These are phyloP conservation scores for Cladosporium sp. DNA, from an alignment of 2,329 filamentous ascomycete species.

Conservation along the genomic window DNA sequence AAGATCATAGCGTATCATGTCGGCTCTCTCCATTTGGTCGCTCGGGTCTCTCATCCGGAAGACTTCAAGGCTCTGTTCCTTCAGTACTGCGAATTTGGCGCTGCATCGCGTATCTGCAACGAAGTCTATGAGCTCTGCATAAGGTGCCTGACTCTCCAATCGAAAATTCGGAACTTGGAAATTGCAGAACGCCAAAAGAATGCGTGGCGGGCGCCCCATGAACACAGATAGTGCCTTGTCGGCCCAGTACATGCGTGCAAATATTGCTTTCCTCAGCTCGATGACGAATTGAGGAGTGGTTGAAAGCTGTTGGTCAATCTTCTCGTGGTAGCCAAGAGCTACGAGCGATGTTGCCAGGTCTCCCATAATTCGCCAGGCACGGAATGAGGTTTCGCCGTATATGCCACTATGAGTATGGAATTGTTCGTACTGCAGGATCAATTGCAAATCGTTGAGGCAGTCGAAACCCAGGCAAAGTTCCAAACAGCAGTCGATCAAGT, in stretches of 20 bases:
- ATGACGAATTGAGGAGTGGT: constrained; percentile 42
- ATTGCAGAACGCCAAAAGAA: constrained; percentile 46
- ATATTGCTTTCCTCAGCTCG: constrained; percentile 43
- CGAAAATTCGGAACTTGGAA: constrained; percentile 29
- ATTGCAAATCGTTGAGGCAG: constrained; percentile 48
- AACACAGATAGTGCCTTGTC: constrained; percentile 53
- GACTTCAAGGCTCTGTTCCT: constrained; percentile 39
- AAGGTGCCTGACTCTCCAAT: neutral
- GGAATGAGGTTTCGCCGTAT: constrained; percentile 43
- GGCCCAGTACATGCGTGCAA: constrained; percentile 46
- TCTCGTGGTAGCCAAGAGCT: constrained; percentile 51
- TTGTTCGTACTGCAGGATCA: constrained; percentile 50
- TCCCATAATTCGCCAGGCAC: constrained; percentile 50
- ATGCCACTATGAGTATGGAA: constrained; percentile 49
- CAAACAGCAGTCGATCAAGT: constrained; percentile 35
- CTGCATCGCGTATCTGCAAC: constrained; percentile 34
- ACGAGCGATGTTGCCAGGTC: constrained; percentile 50
- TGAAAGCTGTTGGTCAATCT: constrained; percentile 33
- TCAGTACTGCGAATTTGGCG: constrained; percentile 35
- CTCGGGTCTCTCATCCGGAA: constrained; percentile 25
- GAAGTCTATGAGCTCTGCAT: constrained; percentile 26
- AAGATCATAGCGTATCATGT: neutral
- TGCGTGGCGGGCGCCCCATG: constrained; percentile 51
- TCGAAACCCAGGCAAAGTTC: constrained; percentile 37
- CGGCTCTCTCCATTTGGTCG: neutral